These are phyloP conservation scores for Colletotrichum trifolii DNA, from an alignment of 2,329 filamentous ascomycete species.

Conservation along the genomic window DNA sequence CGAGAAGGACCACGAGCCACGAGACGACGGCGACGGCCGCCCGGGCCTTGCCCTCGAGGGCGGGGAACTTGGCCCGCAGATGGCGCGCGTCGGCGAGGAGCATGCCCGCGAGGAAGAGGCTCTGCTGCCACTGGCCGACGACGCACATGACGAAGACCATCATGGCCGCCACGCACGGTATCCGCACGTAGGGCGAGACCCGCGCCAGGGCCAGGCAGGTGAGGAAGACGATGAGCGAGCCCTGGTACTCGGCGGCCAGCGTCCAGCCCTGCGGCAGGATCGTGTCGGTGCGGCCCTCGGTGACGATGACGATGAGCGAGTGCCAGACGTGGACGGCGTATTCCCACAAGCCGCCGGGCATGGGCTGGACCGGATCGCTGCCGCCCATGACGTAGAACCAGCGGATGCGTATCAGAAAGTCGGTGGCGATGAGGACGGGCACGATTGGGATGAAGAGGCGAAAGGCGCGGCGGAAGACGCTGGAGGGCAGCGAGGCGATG, in stretches of 20 bases:
- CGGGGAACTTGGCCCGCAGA: not conserved
- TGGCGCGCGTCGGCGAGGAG: constrained; percentile 25
- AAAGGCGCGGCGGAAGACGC: constrained; percentile 35
- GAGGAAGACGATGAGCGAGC: constrained; percentile 67
- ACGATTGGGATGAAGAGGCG: constrained; percentile 37
- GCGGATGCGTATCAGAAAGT: not conserved
- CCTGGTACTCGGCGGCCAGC: constrained; percentile 69
- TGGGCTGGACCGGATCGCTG: not conserved
- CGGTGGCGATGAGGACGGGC: constrained; percentile 12
- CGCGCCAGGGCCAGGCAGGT: constrained; percentile 61
- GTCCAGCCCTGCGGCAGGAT: constrained; percentile 70
- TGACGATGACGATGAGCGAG: constrained; percentile 57
- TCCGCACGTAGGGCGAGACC: constrained; percentile 54
- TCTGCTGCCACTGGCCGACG: constrained; percentile 3
- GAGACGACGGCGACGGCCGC: not conserved
- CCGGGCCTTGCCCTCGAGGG: not conserved
- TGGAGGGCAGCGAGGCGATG: constrained; percentile 25
- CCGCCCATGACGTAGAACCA: not conserved
- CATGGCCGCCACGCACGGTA: constrained; percentile 53
- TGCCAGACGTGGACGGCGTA: constrained; percentile 63
- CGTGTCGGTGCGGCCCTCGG: constrained; percentile 61
- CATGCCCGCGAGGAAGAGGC: constrained; percentile 31
- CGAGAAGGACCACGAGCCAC: constrained; percentile 3
- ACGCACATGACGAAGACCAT: constrained; percentile 51
- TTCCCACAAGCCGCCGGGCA: constrained; percentile 44